Conservation (phyloP, 345 rosid species). For the Pistacia atlantica region DNA sequence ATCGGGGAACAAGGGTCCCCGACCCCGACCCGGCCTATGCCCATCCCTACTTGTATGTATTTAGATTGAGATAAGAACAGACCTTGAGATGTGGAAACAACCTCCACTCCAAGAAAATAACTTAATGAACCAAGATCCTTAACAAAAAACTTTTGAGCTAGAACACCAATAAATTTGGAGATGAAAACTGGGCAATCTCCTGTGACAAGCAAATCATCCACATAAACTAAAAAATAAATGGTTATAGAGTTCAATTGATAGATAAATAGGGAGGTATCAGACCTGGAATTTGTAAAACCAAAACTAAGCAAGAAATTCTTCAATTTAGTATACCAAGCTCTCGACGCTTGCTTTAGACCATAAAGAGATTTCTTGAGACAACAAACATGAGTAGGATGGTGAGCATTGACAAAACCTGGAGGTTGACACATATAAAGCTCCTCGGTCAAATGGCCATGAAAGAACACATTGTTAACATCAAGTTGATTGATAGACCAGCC, state of each 20-base stretch:
- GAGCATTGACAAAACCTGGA: too few relatives aligned
- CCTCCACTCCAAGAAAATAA: slow-evolving; percentile 15
- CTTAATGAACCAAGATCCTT: not conserved
- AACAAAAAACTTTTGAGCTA: not conserved
- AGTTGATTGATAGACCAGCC: not conserved
- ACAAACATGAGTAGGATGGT: too few relatives aligned
- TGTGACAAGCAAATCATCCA: not conserved
- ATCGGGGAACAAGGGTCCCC: too few relatives aligned
- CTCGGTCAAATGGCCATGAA: not conserved
- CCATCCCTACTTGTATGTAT: not conserved
- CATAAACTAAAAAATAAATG: not conserved
- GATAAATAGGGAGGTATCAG: too few relatives aligned
- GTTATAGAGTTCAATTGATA: too few relatives aligned
- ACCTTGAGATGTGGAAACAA: fast-evolving
- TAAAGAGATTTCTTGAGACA: too few relatives aligned
- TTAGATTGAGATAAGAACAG: not conserved
- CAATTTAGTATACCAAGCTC: too few relatives aligned
- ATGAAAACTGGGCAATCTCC: not conserved
- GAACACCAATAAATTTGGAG: too few relatives aligned
- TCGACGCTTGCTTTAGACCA: fast-evolving
- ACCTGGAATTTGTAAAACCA: too few relatives aligned
- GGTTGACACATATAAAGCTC: too few relatives aligned
- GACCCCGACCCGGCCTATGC: too few relatives aligned
- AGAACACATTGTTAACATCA: slow-evolving; percentile 14
- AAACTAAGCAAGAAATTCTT: too few relatives aligned